Base-by-base conservation (phyloP, 2,329 filamentous ascomycete genomes). In the Ophiostoma pallidulum region DNA sequence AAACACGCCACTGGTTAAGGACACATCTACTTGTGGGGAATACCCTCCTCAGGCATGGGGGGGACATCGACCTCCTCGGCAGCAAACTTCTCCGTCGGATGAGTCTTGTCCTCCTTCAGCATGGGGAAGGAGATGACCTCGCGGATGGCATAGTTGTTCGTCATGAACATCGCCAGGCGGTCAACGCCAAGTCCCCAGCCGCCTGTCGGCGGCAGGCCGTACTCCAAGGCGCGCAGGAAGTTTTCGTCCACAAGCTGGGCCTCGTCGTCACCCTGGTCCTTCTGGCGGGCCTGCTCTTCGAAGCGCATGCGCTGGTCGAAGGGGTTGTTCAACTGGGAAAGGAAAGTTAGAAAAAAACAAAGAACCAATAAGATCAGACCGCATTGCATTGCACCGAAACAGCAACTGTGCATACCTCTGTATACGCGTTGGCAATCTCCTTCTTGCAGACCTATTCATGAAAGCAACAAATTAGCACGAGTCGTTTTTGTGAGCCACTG, bases 181-280 rank as follows among this genome's bases (percentile, higher is more conserved):
- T 97, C 90, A 57, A 95, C 92, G 55, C 92, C 92, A 78, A 97
- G 87, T 56, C 90, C 92, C 84, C 86, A 98, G 41, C 92, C 92
- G 65, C 87, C 92, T 1, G 92, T 98, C 0, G 92, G 92, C 6
- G 92, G 91, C 50, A 98, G 52, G 42, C 60, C 60, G 46, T 63
- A 62, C 66, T 97, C 92, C 50, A 97, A 78, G 46, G 85, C 82
- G 52, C 84, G 84, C 61, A 89, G 86, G 75, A 97, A 97, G 59
- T 86, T 94, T 77, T 97, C 91, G 59, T 98, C 94, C 47, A 97
- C 82, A 58, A 92, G 72, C 71, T 97, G 92, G 1, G 91, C 94
- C 71, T 98, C 94, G 58, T 97, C 89, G 57, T 98, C 94, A 62
- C 94, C 92, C 69, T 94, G 87, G 7, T 82, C 88, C 78, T 97